phyloP scores from a whole-genome alignment of 257 asterid genomes.

The Rauvolfia tetraphylla region DNA sequence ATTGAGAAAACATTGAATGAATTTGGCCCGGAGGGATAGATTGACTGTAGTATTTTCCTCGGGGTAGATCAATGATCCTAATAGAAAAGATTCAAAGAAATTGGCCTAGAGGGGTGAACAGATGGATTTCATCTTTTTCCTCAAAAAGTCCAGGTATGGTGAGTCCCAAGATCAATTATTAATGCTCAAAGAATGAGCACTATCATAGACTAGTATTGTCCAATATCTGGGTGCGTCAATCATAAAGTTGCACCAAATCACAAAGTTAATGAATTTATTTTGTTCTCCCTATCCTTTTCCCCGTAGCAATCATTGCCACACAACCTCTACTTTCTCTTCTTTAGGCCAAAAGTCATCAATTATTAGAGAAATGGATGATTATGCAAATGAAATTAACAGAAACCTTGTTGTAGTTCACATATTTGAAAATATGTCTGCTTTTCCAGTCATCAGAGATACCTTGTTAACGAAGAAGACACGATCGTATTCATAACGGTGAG shows the following conservation, averaged over 20 bases:
- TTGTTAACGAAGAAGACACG: constrained; percentile 75
- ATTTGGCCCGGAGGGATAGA: background rate
- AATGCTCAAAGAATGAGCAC: background rate
- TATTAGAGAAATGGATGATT: background rate
- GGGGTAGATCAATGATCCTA: background rate
- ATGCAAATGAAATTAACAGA: background rate
- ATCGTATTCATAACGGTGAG: constrained; percentile 45
- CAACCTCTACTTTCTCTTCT: background rate
- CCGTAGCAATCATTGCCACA: background rate
- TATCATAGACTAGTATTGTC: background rate
- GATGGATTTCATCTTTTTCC: background rate
- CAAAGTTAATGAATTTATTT: background rate
- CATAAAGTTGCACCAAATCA: background rate
- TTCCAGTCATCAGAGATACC: constrained; percentile 35
- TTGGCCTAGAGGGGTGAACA: background rate
- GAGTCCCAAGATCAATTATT: background rate
- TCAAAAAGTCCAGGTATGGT: background rate
- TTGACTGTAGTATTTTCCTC: background rate
- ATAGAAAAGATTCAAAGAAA: background rate
- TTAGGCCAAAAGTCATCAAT: background rate
- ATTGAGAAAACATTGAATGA: background rate
- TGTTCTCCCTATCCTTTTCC: background rate
- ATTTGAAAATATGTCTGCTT: background rate
- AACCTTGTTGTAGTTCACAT: background rate
- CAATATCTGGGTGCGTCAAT: background rate